These are phyloP conservation scores for Thuja plicata DNA, from an alignment of 83 land plant genomes.

Conservation along the genomic window DNA sequence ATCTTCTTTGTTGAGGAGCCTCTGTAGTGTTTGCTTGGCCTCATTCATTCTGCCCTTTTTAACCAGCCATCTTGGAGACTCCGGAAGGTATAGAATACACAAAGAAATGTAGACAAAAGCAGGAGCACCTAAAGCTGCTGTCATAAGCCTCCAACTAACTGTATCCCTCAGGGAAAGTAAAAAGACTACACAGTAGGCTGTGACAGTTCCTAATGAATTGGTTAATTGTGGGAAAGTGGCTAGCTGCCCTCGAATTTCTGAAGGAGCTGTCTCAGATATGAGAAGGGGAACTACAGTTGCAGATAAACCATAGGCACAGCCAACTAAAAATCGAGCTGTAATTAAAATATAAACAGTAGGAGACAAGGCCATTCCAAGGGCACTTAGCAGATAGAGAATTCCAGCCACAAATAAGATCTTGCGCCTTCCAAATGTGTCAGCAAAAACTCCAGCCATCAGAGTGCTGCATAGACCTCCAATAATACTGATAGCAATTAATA, in stretches of 20 bases:
- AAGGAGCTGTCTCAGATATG: conserved; percentile 31
- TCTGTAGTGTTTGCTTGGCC: conserved; percentile 25
- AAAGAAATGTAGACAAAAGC: conserved; percentile 19
- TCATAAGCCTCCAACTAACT: conserved; percentile 30
- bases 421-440: conserved; percentile 33
- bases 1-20: conserved; percentile 28
- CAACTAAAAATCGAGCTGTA: conserved; percentile 20
- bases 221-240: conserved; percentile 30
- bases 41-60: conserved; percentile 32
- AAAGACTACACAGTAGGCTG: conserved; percentile 21
- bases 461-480: conserved; percentile 26
- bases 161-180: conserved; percentile 10
- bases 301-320: conserved; percentile 23
- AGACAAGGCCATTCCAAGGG: conserved; percentile 20
- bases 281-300: conserved; percentile 30
- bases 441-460: conserved; percentile 28
- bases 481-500: conserved; percentile 17
- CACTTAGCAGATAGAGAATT: conserved; percentile 16
- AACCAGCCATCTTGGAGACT: conserved; percentile 43
- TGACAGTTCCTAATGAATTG: conserved; percentile 27
- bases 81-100: conserved; percentile 26
- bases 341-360: conserved; percentile 20
- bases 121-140: conserved; percentile 13
- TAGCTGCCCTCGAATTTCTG: conserved; percentile 31
- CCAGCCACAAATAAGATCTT: conserved; percentile 19